phyloP scores from a whole-genome alignment of 2,329 filamentous ascomycete species.

The Venturia aucupariae region DNA sequence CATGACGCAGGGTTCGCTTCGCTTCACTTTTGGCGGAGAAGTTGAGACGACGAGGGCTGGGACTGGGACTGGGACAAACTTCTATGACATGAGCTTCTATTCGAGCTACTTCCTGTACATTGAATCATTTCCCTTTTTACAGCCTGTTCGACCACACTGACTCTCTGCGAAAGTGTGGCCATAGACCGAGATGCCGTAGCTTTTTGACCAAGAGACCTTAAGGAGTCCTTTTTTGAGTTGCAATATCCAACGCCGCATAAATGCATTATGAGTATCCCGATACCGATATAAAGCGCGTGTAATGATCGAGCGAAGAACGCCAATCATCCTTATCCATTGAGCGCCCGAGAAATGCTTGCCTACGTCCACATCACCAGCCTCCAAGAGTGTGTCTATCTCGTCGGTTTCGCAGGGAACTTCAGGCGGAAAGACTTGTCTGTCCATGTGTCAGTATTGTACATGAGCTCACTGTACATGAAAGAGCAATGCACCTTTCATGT shows the following conservation, averaged over 20 bases:
- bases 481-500: constrained; percentile 42
- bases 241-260: not conserved
- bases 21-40: not conserved
- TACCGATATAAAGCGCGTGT: not conserved
- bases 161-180: not conserved
- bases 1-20: not conserved
- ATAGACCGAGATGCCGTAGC: not conserved
- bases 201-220: not conserved
- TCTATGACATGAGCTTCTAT: no score
- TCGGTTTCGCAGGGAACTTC: constrained; percentile 12
- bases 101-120: no score
- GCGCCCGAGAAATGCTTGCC: not conserved
- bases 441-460: not conserved
- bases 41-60: no score
- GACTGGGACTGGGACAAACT: no score
- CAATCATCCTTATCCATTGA: not conserved
- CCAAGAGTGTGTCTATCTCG: constrained; percentile 1
- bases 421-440: constrained; percentile 13
- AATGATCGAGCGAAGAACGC: not conserved
- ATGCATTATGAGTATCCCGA: not conserved
- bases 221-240: not conserved
- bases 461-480: constrained; percentile 1
- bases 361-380: not conserved
- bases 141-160: not conserved
- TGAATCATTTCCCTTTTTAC: not conserved